A percentile compares a stretch with the other conserved stretches of the same genome.
Evolutionary conservation across 495 filamentous ascomycete species (phyloP).

Genomic region (Penicillium chermesinum): DNA sequence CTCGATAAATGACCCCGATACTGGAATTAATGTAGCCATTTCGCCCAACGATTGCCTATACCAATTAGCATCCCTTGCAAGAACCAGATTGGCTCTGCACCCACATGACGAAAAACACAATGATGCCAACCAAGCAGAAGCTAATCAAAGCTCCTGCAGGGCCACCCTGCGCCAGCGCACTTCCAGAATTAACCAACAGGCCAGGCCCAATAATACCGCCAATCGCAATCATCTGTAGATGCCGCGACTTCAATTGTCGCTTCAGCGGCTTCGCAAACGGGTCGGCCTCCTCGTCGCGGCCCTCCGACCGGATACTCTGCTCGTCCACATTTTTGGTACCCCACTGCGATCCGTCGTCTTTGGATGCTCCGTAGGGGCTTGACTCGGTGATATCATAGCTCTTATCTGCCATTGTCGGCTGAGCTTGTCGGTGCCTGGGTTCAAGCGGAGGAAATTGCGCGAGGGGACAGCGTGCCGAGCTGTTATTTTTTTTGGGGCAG

Average conservation of each 20-base stretch:
- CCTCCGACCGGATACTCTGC: constrained; percentile 7
- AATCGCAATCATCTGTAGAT: constrained; percentile 68
- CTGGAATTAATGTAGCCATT: constrained; percentile 51
- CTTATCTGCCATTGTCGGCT: neutral
- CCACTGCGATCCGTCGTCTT: too few species aligned
- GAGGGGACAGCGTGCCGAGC: neutral
- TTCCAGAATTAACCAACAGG: constrained; percentile 51
- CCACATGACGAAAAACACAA: constrained; percentile 60
- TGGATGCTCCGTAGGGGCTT: too few species aligned
- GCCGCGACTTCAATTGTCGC: constrained; percentile 58
- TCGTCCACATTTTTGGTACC: neutral
- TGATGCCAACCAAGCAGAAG: constrained; percentile 55
- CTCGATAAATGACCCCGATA: constrained; percentile 52
- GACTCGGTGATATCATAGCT: neutral
- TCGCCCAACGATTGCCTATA: constrained; percentile 51
- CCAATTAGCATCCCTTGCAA: neutral
- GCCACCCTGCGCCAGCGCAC: constrained; percentile 55
- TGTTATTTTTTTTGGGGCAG: constrained; percentile 3
- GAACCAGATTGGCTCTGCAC: neutral
- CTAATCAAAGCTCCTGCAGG: constrained; percentile 60
- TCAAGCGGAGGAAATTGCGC: neutral
- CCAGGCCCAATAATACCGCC: constrained; percentile 50
- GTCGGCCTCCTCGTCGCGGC: constrained; percentile 13
- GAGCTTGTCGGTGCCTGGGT: neutral
- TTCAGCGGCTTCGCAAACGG: constrained; percentile 29